Base-by-base conservation (phyloP, 345 rosid species). In the Zanthoxylum bungeanum region DNA sequence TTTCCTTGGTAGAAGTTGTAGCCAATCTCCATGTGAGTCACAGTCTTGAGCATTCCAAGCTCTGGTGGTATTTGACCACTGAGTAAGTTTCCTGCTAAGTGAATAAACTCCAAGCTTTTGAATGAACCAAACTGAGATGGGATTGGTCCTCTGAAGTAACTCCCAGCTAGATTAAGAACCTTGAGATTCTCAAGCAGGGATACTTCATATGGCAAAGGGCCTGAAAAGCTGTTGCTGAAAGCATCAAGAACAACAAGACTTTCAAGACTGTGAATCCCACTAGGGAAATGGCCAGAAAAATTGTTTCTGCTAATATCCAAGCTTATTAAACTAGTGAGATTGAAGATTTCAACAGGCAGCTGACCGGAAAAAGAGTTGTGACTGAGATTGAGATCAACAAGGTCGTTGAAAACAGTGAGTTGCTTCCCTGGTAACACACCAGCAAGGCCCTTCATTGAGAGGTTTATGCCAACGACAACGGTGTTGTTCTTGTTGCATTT, bases 21-120 rank as follows among this genome's bases (percentile, higher is more conserved):
- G 28, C 97, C 97, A 79, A 94, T 94, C 88, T 94, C 98, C 93
- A 94, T 89, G 68, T 92, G 98, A 46, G 83, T 83, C 70, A 92
- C 73, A 0, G 90, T 86, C 34, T 79, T 82, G 61, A 92, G 85
- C 52, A 75, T 78, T 37, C 98, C 97, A 12, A 92, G 78, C 71
- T 90, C 93, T 11, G 84, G 78, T 7, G 97, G 97, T 75, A 94
- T 84, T 5, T 75, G 37, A 0, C 93, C 98, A 52, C 72, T 57
- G 37, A 94, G 88, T 34, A 64, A 69, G 77, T 94, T 94, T 5
- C 98, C 97, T 1, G 97, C 97, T 28, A 92, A 75, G 75, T 94
- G 98, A 71, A 94, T 79, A 72, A 86, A 87, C 79, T 92, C 88
- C 3, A 94, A 85, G 72, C 78, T 84, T 77, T 78, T 81, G 75